Evolutionary conservation across 2,329 filamentous ascomycete species (phyloP).

Genomic region (Colletotrichum sp.): DNA sequence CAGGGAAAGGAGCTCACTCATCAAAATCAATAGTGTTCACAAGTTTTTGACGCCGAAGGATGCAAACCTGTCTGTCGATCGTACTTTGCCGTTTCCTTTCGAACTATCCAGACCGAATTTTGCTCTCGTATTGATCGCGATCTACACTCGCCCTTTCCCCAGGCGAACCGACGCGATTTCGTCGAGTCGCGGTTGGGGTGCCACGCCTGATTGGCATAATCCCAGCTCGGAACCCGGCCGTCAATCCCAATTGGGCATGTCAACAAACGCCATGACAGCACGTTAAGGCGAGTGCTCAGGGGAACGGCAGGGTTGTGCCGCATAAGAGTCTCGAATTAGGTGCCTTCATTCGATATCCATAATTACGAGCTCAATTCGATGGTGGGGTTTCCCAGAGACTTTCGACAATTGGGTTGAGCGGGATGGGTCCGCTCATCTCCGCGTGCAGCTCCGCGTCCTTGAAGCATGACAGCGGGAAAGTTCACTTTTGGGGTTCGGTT

Average conservation of each 20-base stretch:
- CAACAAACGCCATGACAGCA: slow-evolving; percentile 10
- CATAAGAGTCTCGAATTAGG: slow-evolving; percentile 5
- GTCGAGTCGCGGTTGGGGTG: background rate
- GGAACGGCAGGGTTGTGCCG: slow-evolving; percentile 11
- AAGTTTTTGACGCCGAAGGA: background rate
- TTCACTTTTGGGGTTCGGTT: background rate
- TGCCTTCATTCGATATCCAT: slow-evolving; percentile 5
- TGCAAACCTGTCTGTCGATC: background rate
- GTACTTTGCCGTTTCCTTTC: background rate
- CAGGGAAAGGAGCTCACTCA: background rate
- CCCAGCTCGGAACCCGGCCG: background rate
- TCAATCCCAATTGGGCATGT: background rate
- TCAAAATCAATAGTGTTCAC: background rate
- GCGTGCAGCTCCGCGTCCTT: background rate
- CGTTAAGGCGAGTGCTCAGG: slow-evolving; percentile 1
- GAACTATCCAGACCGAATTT: background rate
- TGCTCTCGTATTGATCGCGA: background rate
- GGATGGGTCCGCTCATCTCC: slow-evolving; percentile 18
- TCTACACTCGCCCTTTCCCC: background rate
- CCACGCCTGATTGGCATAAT: background rate
- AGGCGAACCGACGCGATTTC: background rate
- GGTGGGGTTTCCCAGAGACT: background rate
- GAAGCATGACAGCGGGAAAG: background rate
- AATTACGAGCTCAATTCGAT: slow-evolving; percentile 10
- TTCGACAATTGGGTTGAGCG: background rate